These are phyloP conservation scores for Cladosporium velox DNA, from an alignment of 2,329 filamentous ascomycete genomes.

Conservation along the genomic window DNA sequence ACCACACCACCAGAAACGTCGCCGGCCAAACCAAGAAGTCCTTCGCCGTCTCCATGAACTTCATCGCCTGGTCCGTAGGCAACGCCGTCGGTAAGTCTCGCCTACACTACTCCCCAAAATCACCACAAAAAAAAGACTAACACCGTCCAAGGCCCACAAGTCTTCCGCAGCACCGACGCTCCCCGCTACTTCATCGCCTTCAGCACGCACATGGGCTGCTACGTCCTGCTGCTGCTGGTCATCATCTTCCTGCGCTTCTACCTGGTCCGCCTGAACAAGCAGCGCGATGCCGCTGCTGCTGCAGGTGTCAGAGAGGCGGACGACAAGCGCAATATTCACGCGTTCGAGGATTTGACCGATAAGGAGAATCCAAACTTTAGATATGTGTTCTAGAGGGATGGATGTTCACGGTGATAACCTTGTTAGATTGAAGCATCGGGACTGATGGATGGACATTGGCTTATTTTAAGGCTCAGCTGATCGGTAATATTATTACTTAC, in stretches of 20 bases:
- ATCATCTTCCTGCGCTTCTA: slow-evolving; percentile 47
- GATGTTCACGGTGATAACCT: not conserved
- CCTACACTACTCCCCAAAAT: not conserved
- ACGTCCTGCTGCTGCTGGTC: slow-evolving; percentile 52
- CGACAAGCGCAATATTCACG: slow-evolving; percentile 35
- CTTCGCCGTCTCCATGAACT: slow-evolving; percentile 67
- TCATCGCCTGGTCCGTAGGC: slow-evolving; percentile 68
- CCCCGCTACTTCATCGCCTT: slow-evolving; percentile 72
- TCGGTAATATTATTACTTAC: not conserved
- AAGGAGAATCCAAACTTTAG: slow-evolving; percentile 35
- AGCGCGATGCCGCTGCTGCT: slow-evolving; percentile 39
- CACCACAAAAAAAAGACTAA: not conserved
- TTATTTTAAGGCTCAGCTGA: not conserved
- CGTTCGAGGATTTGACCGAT: slow-evolving; percentile 38
- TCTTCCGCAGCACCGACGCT: slow-evolving; percentile 61
- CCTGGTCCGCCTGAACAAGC: slow-evolving; percentile 45
- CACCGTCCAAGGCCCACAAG: slow-evolving; percentile 56
- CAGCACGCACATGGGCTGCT: slow-evolving; percentile 69
- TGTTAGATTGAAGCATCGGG: not conserved
- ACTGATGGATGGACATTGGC: not conserved
- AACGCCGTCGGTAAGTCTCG: slow-evolving; percentile 61
- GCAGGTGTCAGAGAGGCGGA: slow-evolving; percentile 30
- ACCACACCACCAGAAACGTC: slow-evolving; percentile 57
- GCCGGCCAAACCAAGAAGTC: slow-evolving; percentile 75
- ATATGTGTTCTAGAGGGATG: slow-evolving; percentile 38